phyloP scores from a whole-genome alignment of 2,329 filamentous ascomycete genomes.

The Cercospora sp. region DNA sequence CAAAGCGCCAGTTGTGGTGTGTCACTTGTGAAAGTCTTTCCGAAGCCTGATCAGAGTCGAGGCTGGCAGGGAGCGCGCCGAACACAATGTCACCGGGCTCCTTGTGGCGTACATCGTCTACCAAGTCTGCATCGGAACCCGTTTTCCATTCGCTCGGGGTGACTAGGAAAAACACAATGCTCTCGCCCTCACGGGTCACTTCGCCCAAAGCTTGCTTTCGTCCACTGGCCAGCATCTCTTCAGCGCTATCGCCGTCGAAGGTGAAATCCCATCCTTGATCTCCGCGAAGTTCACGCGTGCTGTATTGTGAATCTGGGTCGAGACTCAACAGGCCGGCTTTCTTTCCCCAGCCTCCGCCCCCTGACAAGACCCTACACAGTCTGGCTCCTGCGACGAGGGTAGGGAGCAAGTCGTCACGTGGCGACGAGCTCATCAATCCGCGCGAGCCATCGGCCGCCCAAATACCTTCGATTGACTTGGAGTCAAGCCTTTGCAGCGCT shows the following conservation, averaged over 20 bases:
- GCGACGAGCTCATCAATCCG: not conserved
- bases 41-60: constrained; percentile 37
- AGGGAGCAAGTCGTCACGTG: not conserved
- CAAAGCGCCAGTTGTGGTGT: constrained; percentile 52
- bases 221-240: constrained; percentile 37
- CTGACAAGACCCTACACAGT: constrained; percentile 63
- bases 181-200: constrained; percentile 63
- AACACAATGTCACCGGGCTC: constrained; percentile 30
- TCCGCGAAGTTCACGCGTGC: constrained; percentile 52
- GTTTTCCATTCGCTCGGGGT: not conserved
- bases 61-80: constrained; percentile 48
- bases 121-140: not conserved
- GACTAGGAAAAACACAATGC: constrained; percentile 65
- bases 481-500: not conserved
- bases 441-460: not conserved
- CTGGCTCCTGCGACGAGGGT: constrained; percentile 36
- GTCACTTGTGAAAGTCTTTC: not conserved
- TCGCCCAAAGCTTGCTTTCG: constrained; percentile 50
- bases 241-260: constrained; percentile 37
- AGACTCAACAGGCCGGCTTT: constrained; percentile 78
- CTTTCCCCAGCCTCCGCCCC: constrained; percentile 80
- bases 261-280: constrained; percentile 58
- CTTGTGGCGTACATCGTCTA: not conserved
- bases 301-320: constrained; percentile 65
- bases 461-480: constrained; percentile 6